Percentiles rank a stretch among this genome's conserved stretches.
phyloP scores from a whole-genome alignment of 1,284 basidiomycete species.

The Anthracocystis walkeri region DNA sequence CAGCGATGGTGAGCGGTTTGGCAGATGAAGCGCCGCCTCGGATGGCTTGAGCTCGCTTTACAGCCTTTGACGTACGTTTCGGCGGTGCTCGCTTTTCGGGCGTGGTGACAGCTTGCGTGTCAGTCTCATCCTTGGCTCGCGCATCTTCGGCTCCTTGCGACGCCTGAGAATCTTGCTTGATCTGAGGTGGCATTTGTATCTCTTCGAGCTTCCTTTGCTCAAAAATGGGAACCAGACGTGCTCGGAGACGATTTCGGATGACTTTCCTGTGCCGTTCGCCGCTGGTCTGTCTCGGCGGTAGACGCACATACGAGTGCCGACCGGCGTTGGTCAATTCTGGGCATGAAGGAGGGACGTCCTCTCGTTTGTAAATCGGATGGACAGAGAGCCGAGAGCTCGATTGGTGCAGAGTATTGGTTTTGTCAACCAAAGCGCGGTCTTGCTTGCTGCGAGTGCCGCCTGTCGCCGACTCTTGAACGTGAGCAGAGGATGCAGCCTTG shows the following conservation, averaged over 20 bases:
- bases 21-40: slow-evolving; percentile 23
- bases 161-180: slow-evolving; percentile 5
- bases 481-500: background rate
- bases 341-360: background rate
- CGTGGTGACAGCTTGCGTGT: background rate
- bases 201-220: slow-evolving; percentile 11
- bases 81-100: slow-evolving; percentile 20
- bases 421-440: slow-evolving; percentile 25
- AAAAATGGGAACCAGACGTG: slow-evolving; percentile 17
- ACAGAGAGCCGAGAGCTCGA: background rate
- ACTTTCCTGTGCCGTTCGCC: slow-evolving; percentile 14
- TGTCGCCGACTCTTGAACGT: background rate
- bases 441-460: background rate
- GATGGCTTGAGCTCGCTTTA: slow-evolving; percentile 38
- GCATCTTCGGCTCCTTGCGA: background rate
- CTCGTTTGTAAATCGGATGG: slow-evolving; percentile 1
- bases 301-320: slow-evolving; percentile 3
- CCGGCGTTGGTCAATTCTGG: background rate
- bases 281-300: slow-evolving; percentile 20
- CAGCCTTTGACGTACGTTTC: slow-evolving; percentile 32
- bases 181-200: slow-evolving; percentile 3
- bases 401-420: slow-evolving; percentile 8
- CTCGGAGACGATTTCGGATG: slow-evolving; percentile 25
- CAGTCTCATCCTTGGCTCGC: slow-evolving; percentile 4
- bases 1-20: slow-evolving; percentile 40